Conservation (phyloP, 148 eudicot species). For the Linanthus parryae region DNA sequence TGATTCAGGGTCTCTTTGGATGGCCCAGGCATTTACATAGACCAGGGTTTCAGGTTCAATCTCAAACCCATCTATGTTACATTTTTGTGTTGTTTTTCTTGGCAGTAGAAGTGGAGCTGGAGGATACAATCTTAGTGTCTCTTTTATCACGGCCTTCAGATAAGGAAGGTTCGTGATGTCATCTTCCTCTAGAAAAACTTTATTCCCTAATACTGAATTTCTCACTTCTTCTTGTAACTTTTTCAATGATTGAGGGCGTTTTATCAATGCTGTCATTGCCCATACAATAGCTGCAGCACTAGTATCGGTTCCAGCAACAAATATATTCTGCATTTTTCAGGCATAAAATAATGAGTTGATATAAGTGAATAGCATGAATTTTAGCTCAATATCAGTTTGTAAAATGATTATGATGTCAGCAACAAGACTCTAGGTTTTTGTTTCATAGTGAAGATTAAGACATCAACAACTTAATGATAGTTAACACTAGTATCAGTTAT, state of each 20-base stretch:
- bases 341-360: too few relatives aligned
- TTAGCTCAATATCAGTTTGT: too few relatives aligned
- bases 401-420: too few relatives aligned
- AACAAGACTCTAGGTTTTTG: too few relatives aligned
- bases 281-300: conserved; percentile 1
- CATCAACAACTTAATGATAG: too few relatives aligned
- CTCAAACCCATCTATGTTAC: neutral
- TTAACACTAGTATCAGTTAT: too few relatives aligned
- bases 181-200: neutral
- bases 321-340: conserved; percentile 8
- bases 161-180: conserved; percentile 4
- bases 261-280: conserved; percentile 8
- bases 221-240: conserved; percentile 5
- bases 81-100: neutral
- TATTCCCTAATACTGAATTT: neutral
- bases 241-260: conserved; percentile 1
- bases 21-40: conserved; percentile 4
- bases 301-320: conserved; percentile 5
- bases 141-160: conserved; percentile 5
- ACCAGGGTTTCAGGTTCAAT: neutral
- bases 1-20: conserved; percentile 1
- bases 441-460: too few relatives aligned
- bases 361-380: too few relatives aligned
- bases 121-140: conserved; percentile 1
- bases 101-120: conserved; percentile 1